Base-by-base conservation (phyloP, 2,329 filamentous ascomycete genomes). In the Aspergillus japonicus region DNA sequence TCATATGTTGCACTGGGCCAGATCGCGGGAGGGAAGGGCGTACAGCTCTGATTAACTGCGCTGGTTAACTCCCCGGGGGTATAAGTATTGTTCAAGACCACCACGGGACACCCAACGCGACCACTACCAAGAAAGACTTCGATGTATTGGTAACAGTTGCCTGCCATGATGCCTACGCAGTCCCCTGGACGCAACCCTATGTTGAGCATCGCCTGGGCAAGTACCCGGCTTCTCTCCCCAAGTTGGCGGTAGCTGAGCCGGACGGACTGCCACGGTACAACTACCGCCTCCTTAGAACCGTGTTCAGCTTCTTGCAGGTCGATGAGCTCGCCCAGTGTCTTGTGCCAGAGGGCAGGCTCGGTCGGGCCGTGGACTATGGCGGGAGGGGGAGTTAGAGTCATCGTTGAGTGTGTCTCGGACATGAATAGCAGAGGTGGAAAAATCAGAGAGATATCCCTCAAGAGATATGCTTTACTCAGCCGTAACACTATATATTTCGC, bases 81-180 rank as follows among this genome's bases (percentile, higher is more conserved):
- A 48, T 75, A 75, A 0, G 70, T 73, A 42, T 69, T 75, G 57
- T 74, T 75, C 51, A 75, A 53, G 4, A 74, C 69, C 1, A 73
- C 67, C 16, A 72, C 67, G 3, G 69, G 68, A 56, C 69, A 72
- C 4, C 73, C 73, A 33, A 75, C 71, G 5, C 71, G 59, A 0
- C 70, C 72, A 19, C 69, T 73, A 21, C 69, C 77, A 8, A 78
- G 50, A 76, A 90, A 89, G 5, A 90, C 82, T n/a, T 87, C 81
- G 19, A 88, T 66, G 62, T 77, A 82, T 64, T 82, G 75, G 55
- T 80, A 77, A 61, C 80, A 79, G 58, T 83, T 82, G 0, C 81
- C 77, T 68, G 87, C 87, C 85, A 91, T 89, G 64, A 91, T 87
- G 23, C 85, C 89, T 19, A 91, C 81, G 26, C 87, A 81, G 68